phyloP scores from a whole-genome alignment of 805 yeast genomes.

The Starmerella powellii region DNA sequence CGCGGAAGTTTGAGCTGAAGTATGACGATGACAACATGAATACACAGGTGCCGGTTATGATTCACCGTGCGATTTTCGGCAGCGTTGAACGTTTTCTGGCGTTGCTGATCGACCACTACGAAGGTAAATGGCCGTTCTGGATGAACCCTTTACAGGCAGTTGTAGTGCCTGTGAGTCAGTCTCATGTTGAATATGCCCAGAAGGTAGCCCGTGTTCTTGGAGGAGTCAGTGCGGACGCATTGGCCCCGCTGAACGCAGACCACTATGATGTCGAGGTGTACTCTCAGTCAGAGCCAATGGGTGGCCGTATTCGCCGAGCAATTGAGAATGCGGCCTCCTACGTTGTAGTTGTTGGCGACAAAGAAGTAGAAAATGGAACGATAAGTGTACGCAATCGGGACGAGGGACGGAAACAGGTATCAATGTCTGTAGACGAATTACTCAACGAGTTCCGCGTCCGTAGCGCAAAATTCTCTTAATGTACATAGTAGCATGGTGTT shows the following conservation, averaged over 20 bases:
- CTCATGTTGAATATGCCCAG: conserved; percentile 46
- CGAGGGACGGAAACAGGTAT: conserved; percentile 34
- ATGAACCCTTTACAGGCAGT: conserved; percentile 81
- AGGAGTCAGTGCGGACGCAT: conserved; percentile 25
- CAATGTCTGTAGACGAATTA: conserved; percentile 41
- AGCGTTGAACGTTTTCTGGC: conserved; percentile 90
- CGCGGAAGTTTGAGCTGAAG: conserved; percentile 64
- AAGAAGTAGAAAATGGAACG: conserved; percentile 50
- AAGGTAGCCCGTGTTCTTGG: conserved; percentile 35
- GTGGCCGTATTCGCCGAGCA: conserved; percentile 70
- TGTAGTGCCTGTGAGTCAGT: conserved; percentile 57
- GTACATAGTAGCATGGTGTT: not conserved
- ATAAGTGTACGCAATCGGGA: conserved; percentile 51
- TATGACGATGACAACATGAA: conserved; percentile 40
- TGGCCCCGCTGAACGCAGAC: conserved; percentile 46
- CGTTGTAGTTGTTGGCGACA: conserved; percentile 77
- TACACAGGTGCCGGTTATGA: conserved; percentile 71
- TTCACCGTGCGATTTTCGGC: conserved; percentile 92
- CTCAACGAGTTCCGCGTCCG: conserved; percentile 36
- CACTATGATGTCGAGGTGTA: conserved; percentile 69
- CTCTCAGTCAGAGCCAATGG: conserved; percentile 62
- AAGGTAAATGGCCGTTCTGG: conserved; percentile 98
- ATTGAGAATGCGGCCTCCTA: conserved; percentile 61
- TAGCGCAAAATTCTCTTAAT: not conserved
- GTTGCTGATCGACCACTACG: conserved; percentile 73